Conservation (phyloP, 352 stramenopile species). For the Halophytophthora polymorphica region DNA sequence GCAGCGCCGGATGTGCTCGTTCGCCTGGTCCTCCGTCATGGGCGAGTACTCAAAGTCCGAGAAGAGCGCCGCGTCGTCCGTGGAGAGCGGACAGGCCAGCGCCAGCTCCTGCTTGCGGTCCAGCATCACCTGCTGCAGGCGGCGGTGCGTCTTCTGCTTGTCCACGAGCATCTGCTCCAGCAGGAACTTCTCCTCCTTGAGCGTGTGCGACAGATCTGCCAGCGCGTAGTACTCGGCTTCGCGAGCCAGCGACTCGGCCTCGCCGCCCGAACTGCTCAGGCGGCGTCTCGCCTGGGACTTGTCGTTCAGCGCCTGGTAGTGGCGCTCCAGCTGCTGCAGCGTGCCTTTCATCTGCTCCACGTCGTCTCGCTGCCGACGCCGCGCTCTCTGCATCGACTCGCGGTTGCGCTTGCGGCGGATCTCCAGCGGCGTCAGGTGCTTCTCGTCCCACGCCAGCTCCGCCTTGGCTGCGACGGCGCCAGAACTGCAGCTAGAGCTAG, state of each 20-base stretch:
- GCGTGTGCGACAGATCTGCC: slow-evolving; percentile 46
- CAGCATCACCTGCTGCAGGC: slow-evolving; percentile 50
- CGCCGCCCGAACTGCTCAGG: slow-evolving; percentile 3
- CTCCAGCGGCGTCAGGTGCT: slow-evolving; percentile 40
- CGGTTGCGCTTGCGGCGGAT: slow-evolving; percentile 52
- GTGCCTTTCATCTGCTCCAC: slow-evolving; percentile 47
- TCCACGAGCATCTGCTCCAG: slow-evolving; percentile 50
- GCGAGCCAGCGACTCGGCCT: slow-evolving; percentile 11
- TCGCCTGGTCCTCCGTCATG: slow-evolving; percentile 52
- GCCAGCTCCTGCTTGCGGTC: slow-evolving; percentile 48
- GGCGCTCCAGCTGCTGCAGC: slow-evolving; percentile 38
- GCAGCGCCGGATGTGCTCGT: slow-evolving; percentile 50
- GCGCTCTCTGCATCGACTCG: slow-evolving; percentile 52
- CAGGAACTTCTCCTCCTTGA: slow-evolving; percentile 62
- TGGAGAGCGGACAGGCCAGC: slow-evolving; percentile 33
- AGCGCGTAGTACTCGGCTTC: slow-evolving; percentile 52
- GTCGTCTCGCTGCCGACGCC: slow-evolving; percentile 43
- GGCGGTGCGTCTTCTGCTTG: slow-evolving; percentile 40
- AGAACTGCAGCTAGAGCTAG: too few relatives aligned
- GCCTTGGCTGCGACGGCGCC: neutral
- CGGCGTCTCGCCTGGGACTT: slow-evolving; percentile 27
- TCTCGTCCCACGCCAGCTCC: slow-evolving; percentile 21
- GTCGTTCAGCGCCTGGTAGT: slow-evolving; percentile 43
- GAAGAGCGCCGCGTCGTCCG: slow-evolving; percentile 25
- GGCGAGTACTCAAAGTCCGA: slow-evolving; percentile 45